Percentiles rank a stretch among this genome's conserved stretches.
These are phyloP conservation scores for Asclepias syriaca DNA, from an alignment of 257 asterid genomes.

Conservation along the genomic window DNA sequence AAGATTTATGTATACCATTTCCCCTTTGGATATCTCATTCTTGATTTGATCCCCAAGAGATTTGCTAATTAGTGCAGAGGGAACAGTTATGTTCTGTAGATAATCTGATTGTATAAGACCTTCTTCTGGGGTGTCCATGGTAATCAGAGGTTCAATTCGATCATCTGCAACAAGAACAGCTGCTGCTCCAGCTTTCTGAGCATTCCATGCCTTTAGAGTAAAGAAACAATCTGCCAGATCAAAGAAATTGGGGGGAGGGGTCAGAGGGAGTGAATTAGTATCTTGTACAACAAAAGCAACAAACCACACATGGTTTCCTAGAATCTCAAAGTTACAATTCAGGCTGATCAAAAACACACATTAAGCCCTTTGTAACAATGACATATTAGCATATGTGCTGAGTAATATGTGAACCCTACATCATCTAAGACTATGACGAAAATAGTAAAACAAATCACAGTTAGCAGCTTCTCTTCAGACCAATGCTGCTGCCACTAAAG, in stretches of 20 bases:
- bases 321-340: neutral
- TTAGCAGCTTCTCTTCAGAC: neutral
- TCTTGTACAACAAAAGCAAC: neutral
- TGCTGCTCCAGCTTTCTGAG: constrained; percentile 93
- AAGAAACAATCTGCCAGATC: constrained; percentile 66
- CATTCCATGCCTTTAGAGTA: constrained; percentile 91
- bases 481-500: neutral
- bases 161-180: constrained; percentile 91
- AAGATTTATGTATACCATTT: constrained; percentile 71
- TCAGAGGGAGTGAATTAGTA: neutral
- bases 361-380: neutral
- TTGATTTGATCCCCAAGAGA: constrained; percentile 77
- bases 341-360: neutral
- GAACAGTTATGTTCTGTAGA: constrained; percentile 70
- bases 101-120: constrained; percentile 56
- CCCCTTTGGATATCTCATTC: constrained; percentile 53
- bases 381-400: neutral
- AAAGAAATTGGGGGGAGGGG: constrained; percentile 12
- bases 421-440: neutral
- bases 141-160: constrained; percentile 67
- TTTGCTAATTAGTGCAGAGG: constrained; percentile 81
- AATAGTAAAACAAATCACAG: neutral
- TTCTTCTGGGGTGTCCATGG: constrained; percentile 92
- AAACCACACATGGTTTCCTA: neutral
- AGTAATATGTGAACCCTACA: neutral